Percentiles rank a stretch among this genome's conserved stretches.
Evolutionary conservation across 176 grass and related monocot species (phyloP).

Genomic region (Raddia distichophylla): DNA sequence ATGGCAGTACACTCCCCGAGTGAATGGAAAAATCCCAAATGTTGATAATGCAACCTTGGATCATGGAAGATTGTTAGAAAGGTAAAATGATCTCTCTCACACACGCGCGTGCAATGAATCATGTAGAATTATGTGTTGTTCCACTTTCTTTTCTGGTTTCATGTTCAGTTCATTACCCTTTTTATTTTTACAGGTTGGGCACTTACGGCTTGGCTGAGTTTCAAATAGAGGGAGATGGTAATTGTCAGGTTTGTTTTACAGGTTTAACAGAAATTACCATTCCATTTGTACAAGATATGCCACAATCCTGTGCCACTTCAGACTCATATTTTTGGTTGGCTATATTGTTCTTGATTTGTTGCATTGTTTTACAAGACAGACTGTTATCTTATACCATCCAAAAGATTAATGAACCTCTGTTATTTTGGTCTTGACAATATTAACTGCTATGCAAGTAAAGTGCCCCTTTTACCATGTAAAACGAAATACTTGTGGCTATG

Average conservation of each 20-base stretch:
- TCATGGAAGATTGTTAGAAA: constrained; percentile 79
- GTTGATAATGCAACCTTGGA: constrained; percentile 84
- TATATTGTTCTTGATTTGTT: background rate
- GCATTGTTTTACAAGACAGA: background rate
- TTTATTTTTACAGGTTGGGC: constrained; percentile 58
- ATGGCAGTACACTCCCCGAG: constrained; percentile 80
- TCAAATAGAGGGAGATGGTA: constrained; percentile 93
- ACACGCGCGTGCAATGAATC: background rate
- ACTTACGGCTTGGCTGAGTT: constrained; percentile 88
- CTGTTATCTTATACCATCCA: constrained; percentile 1
- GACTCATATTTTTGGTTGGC: background rate
- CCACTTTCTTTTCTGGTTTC: background rate
- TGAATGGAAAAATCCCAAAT: constrained; percentile 91
- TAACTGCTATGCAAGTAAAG: background rate
- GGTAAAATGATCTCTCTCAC: constrained; percentile 43
- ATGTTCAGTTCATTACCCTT: constrained; percentile 25
- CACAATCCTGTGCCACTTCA: background rate
- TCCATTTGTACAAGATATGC: constrained; percentile 18
- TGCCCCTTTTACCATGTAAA: background rate
- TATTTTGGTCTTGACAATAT: background rate
- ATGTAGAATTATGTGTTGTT: background rate
- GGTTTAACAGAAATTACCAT: background rate
- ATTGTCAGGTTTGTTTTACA: constrained; percentile 79
- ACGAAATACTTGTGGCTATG: background rate
- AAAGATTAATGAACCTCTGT: background rate